These are phyloP conservation scores for Trichoderma polysporum DNA, from an alignment of 2,329 filamentous ascomycete genomes.

Conservation along the genomic window DNA sequence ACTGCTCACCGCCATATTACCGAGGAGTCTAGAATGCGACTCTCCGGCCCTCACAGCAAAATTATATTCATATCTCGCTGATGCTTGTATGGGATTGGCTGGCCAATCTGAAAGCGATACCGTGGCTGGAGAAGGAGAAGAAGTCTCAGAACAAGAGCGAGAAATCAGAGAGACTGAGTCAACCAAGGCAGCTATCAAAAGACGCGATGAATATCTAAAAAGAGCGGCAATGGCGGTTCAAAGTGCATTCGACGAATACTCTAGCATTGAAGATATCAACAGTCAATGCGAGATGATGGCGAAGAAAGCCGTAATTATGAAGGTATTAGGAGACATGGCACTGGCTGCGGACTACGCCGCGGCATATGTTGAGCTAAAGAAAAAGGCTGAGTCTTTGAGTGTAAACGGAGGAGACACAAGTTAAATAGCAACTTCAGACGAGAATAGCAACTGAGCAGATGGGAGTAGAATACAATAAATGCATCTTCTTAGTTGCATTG, in stretches of 20 bases:
- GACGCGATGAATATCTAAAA: constrained; percentile 56
- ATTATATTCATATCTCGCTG: constrained; percentile 69
- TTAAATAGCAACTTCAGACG: not conserved
- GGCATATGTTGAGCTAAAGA: constrained; percentile 60
- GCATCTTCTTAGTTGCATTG: not conserved
- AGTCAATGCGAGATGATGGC: constrained; percentile 76
- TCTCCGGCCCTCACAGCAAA: constrained; percentile 61
- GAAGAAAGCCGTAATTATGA: constrained; percentile 78
- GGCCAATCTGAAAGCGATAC: constrained; percentile 39
- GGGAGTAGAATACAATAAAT: not conserved
- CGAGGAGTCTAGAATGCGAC: constrained; percentile 72
- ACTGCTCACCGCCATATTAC: constrained; percentile 68
- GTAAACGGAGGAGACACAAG: constrained; percentile 21
- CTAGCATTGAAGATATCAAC: constrained; percentile 61
- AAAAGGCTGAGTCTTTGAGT: constrained; percentile 35
- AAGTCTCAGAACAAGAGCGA: not conserved
- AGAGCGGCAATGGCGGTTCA: constrained; percentile 61
- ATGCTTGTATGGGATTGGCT: constrained; percentile 77
- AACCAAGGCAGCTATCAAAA: constrained; percentile 21
- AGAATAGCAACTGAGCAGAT: not conserved
- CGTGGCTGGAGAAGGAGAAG: not conserved
- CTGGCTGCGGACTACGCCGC: constrained; percentile 66
- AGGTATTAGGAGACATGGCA: constrained; percentile 62
- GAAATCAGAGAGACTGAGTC: not conserved
- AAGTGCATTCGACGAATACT: constrained; percentile 63